Base-by-base conservation (phyloP, 2,329 filamentous ascomycete species). In the Colletotrichum musae region DNA sequence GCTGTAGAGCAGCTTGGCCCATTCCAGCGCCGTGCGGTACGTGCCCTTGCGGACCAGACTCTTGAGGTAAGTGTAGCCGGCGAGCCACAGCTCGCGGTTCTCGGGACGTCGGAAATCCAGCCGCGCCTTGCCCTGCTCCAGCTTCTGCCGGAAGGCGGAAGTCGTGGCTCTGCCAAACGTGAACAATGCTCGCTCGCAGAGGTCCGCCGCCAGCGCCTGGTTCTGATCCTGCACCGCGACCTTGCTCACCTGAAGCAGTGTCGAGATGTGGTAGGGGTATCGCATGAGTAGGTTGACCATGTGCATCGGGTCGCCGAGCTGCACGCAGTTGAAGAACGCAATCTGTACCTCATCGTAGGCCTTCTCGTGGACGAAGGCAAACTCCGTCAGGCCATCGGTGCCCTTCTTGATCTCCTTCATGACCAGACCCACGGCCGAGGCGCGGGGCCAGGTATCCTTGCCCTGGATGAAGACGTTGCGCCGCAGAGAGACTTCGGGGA, bases 211-310 rank as follows among this genome's bases (percentile, higher is more conserved):
- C 4, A 96, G 88, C 1, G 95, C 90, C 78, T 94, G 92, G 77
- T 98, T 96, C 61, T 94, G 90, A 77, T 98, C 94, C 73, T 97
- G 93, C 78, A 96, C 95, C 13, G 94, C 94, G 58, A 98, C 93
- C 77, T 94, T 94, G 71, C 94, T 97, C 32, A 97, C 94, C 78
- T 98, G 95, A 24, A 98, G 90, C n/a, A 98, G 87, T 2, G 94
- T 95, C 1, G 94, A 96, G 73, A 98, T 92, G 77, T 98, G 95
- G 78, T 98, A 98, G 4, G 95, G 82, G 50, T 73, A 74, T 71
- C 75, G 69, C 64, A 77, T 77, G 48, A 98, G 84, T 59, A 96
- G 88, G 43, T 91, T 84, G 50, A 98, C 90, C 82, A 99, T 88
- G 63, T 91, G 87, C 80, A 97, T 92, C 4, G 94, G 94, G 75